A percentile compares a stretch with the other conserved stretches of the same genome.
Conservation (phyloP, 1,284 basidiomycete genomes). For the Singerocomus inundabilis region DNA sequence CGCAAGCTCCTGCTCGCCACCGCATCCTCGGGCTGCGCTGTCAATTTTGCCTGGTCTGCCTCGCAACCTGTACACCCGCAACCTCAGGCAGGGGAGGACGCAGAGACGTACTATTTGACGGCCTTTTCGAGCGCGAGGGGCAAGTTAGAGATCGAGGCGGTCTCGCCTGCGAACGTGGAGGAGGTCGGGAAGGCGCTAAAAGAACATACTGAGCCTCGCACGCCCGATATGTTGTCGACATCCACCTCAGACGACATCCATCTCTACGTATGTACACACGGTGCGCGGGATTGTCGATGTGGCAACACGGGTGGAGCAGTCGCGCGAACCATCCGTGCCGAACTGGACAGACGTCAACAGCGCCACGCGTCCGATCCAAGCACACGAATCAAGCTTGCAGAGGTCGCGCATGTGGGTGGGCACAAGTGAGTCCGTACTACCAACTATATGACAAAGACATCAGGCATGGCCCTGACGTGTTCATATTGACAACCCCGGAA, state of each 20-base stretch:
- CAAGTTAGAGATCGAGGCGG: constrained; percentile 46
- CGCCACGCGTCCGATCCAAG: constrained; percentile 24
- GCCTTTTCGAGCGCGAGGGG: constrained; percentile 49
- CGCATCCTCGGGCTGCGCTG: constrained; percentile 48
- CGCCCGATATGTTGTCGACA: not conserved
- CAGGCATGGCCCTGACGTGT: not conserved
- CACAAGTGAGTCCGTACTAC: constrained; percentile 61
- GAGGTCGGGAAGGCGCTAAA: constrained; percentile 41
- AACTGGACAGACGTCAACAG: constrained; percentile 37
- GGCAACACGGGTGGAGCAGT: constrained; percentile 61
- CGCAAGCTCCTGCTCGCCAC: constrained; percentile 48
- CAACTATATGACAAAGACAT: not conserved
- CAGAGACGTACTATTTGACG: constrained; percentile 40
- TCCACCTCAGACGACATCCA: constrained; percentile 37
- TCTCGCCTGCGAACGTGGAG: constrained; percentile 50
- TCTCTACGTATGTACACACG: constrained; percentile 75
- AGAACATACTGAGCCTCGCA: constrained; percentile 30
- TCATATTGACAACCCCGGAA: constrained; percentile 3
- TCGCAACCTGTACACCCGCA: constrained; percentile 19
- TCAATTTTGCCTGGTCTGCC: constrained; percentile 59
- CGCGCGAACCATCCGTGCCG: constrained; percentile 41
- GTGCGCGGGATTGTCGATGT: constrained; percentile 71
- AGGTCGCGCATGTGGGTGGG: constrained; percentile 80
- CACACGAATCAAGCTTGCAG: constrained; percentile 47
- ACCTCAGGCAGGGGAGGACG: not conserved